Conservation (phyloP, 768 basidiomycete genomes). For the Leucocoprinus birnbaumii region DNA sequence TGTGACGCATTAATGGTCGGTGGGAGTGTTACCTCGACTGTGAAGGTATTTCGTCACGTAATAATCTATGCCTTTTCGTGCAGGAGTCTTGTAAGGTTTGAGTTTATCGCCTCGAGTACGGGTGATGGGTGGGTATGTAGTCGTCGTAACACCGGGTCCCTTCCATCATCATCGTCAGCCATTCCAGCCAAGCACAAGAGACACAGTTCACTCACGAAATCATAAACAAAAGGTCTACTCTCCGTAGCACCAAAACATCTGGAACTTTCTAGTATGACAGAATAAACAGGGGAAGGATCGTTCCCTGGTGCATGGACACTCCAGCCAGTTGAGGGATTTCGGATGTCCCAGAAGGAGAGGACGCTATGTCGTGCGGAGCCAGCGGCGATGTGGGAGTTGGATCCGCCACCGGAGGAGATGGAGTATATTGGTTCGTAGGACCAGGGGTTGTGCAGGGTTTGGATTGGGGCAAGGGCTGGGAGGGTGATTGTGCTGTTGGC, state of each 20-base stretch:
- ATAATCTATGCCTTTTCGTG: constrained; percentile 39
- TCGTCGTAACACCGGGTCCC: constrained; percentile 55
- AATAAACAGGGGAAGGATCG: constrained; percentile 77
- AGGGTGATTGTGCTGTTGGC: neutral
- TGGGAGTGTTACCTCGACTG: constrained; percentile 9
- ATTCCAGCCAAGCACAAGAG: neutral
- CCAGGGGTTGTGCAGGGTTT: constrained; percentile 66
- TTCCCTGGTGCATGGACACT: constrained; percentile 80
- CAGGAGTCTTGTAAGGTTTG: constrained; percentile 23
- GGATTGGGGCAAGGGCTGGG: constrained; percentile 49
- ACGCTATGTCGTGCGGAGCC: constrained; percentile 77
- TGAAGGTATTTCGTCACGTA: constrained; percentile 45
- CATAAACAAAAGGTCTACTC: constrained; percentile 72
- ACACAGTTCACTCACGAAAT: constrained; percentile 49
- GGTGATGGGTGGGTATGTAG: constrained; percentile 49
- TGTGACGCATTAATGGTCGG: constrained; percentile 18
- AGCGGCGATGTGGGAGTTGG: constrained; percentile 62
- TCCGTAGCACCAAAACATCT: constrained; percentile 79
- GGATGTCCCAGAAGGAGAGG: constrained; percentile 81
- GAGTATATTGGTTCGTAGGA: constrained; percentile 73
- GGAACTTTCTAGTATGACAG: constrained; percentile 70
- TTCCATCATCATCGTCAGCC: constrained; percentile 13
- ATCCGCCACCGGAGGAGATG: constrained; percentile 72
- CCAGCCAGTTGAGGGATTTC: constrained; percentile 61
- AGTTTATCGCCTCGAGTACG: constrained; percentile 22